A percentile compares a stretch with the other conserved stretches of the same genome.
phyloP scores from a whole-genome alignment of 257 asterid species.

The Petunia secreta region DNA sequence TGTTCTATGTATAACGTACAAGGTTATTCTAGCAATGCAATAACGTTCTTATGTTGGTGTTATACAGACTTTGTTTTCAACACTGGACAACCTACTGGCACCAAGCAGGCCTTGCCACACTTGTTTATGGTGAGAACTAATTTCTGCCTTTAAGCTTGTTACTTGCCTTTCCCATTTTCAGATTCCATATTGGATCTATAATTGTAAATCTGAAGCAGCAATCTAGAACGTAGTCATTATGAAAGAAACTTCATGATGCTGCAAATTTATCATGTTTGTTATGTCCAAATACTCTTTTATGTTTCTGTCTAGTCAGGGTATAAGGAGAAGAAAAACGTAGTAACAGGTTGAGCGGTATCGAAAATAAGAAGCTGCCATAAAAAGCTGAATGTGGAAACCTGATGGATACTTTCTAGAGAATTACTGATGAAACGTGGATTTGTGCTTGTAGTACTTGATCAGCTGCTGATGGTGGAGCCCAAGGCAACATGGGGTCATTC shows the following conservation, averaged over 20 bases:
- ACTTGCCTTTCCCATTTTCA: not conserved
- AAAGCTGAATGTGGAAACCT: not conserved
- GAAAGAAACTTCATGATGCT: conserved; percentile 1
- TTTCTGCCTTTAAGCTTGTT: not conserved
- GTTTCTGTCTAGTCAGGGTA: not conserved
- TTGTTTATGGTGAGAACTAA: conserved; percentile 42
- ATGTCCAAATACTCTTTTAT: not conserved
- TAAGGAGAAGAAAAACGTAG: not conserved
- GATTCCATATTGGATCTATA: not conserved
- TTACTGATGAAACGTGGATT: not conserved
- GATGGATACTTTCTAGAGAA: not conserved
- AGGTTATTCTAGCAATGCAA: not conserved
- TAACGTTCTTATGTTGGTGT: not conserved
- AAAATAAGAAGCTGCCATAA: not conserved
- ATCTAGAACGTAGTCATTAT: not conserved
- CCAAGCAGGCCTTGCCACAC: conserved; percentile 41
- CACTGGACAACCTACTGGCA: conserved; percentile 41
- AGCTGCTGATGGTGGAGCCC: not conserved
- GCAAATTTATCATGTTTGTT: not conserved
- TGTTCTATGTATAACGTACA: not conserved
- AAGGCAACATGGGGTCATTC: not conserved
- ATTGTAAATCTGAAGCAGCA: not conserved
- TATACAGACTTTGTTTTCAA: conserved; percentile 39
- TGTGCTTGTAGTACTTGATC: not conserved
- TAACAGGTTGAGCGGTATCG: not conserved